These are phyloP conservation scores for Pythium sukuiense DNA, from an alignment of 352 stramenopile genomes.

Conservation along the genomic window DNA sequence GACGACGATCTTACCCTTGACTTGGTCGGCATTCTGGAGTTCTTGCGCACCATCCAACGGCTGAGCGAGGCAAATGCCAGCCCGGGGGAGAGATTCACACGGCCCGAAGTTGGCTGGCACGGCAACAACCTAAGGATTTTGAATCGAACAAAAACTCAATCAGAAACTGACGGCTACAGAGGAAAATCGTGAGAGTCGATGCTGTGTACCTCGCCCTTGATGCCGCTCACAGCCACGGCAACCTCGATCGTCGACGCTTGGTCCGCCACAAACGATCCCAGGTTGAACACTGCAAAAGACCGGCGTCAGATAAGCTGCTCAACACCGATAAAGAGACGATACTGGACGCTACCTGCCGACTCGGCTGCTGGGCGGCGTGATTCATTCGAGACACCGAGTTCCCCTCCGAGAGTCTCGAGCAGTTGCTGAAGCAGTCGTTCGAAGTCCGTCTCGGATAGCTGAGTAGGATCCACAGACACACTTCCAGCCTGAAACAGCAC, in stretches of 20 bases:
- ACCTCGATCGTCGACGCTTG: conserved; percentile 76
- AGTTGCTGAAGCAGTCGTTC: conserved; percentile 23
- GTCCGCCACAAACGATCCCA: conserved; percentile 67
- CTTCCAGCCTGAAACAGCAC: not conserved
- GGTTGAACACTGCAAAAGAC: conserved; percentile 38
- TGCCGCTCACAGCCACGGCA: conserved; percentile 54
- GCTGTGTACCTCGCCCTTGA: conserved; percentile 64
- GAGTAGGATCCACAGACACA: not conserved
- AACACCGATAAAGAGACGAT: too few species aligned
- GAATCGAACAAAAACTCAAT: too few species aligned
- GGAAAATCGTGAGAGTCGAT: not conserved
- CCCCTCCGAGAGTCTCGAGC: conserved; percentile 18
- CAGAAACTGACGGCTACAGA: too few species aligned
- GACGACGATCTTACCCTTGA: conserved; percentile 69
- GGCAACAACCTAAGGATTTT: conserved; percentile 50
- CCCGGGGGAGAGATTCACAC: conserved; percentile 51
- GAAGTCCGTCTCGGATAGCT: conserved; percentile 6
- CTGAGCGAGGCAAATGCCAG: conserved; percentile 46
- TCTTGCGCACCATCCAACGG: conserved; percentile 54
- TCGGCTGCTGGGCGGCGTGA: conserved; percentile 22
- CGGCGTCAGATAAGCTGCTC: not conserved
- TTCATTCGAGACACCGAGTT: conserved; percentile 18
- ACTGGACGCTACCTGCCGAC: conserved; percentile 13
- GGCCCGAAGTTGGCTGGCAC: conserved; percentile 78
- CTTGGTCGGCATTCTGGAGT: conserved; percentile 39